Base-by-base conservation (phyloP, 2,329 filamentous ascomycete genomes). In the Drechslerella coelobrocha region DNA sequence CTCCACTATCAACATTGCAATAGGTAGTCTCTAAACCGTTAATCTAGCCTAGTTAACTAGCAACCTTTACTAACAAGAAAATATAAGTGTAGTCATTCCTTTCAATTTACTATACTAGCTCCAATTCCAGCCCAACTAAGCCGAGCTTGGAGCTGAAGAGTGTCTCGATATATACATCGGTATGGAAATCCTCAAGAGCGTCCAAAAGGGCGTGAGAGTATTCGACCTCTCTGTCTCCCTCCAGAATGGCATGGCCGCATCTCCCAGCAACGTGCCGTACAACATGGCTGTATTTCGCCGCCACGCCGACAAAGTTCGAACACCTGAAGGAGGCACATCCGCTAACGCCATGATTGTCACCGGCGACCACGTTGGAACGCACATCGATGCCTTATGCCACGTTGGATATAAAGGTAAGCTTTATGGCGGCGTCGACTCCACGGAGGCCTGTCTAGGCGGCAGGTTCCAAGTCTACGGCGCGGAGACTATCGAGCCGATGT, bases 201-300 rank as follows among this genome's bases (percentile, higher is more conserved):
- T 71, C n/a, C 45, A 60, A 51, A 48, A 63, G 37, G 65, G 60
- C 37, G 57, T 61, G 5, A 50, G 56, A 6, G 41, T 73, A 14
- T 72, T 72, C 54, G 72, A 73, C 52, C 72, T 73, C 21, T 62
- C 54, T 19, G 72, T 73, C 0, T 52, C 72, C 17, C 55, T 73
- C 21, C 55, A 73, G 53, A 62, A 66, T 23, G 72, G 72, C 68
- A 73, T 73, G 72, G 50, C 72, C 12, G 41, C 48, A n/a, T 72
- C 72, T 23, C 51, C 55, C 29, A 55, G 56, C 10, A 62, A 68
- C 47, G 47, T 68, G 4, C 61, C 72, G 1, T 73, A 72, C 48
- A 60, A 54, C 27, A 68, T 72, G 61, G 68, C 55, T 17, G 17
- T 63, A 2, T 56, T 51, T 21, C 51, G 52, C 29, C 50, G 60